Base-by-base conservation (phyloP, 768 basidiomycete species). In the Tephrocybe sp. region DNA sequence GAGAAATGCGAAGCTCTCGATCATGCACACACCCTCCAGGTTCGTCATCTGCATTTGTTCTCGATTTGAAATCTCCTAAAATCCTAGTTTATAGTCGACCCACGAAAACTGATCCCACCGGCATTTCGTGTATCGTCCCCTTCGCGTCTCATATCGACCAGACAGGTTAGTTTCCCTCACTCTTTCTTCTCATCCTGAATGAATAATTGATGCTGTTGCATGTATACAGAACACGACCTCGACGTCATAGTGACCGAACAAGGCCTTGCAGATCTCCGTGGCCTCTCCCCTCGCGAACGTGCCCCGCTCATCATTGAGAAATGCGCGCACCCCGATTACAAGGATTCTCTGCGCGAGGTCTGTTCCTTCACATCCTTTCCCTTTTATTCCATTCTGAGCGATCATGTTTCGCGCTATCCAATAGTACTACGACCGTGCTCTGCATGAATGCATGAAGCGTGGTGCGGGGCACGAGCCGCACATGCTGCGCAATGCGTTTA, bases 21-120 rank as follows among this genome's bases (percentile, higher is more conserved):
- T 78, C 44, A 78, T 77, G 77, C 76, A 77, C 51, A 78, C 77
- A 0, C 77, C 77, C 14, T 73, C 71, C 5, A 71, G 64, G 71
- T 73, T 45, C 23, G 61, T 11, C 28, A n/a, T n/a, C n/a, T n/a
- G n/a, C n/a, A n/a, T n/a, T n/a, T n/a, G n/a, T n/a, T n/a, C n/a
- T n/a, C n/a, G n/a, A n/a, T n/a, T n/a, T n/a, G n/a, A n/a, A n/a
- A n/a, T n/a, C n/a, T n/a, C n/a, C n/a, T n/a, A n/a, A n/a, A n/a
- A n/a, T n/a, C n/a, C n/a, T n/a, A n/a, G n/a, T n/a, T n/a, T n/a
- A n/a, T n/a, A 74, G 73, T 28, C 71, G 77, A 2, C 77, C 75
- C 5, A 70, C 73, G 5, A 78, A 75, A 61, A 73, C 66, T 0
- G 76, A 78, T 54, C 75, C 76, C 4, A 77, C 74, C 7, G 75